Percentiles rank a stretch among this genome's conserved stretches.
Evolutionary conservation across 1,139 yeast genomes (phyloP).

Genomic region (Scheffersomyces insectosa): DNA sequence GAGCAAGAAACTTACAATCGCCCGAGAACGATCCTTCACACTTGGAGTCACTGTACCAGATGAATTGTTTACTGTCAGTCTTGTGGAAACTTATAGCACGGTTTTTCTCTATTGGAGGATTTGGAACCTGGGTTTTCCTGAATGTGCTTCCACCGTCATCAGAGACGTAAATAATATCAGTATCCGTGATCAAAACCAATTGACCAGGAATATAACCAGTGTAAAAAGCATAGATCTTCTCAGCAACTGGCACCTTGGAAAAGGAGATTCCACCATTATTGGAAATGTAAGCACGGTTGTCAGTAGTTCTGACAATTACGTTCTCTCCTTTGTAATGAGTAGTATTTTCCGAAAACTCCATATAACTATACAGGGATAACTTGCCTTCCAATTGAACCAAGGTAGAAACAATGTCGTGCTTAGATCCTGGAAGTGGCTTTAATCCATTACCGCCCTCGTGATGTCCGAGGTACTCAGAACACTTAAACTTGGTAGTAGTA

Average conservation of each 20-base stretch:
- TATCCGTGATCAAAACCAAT: constrained; percentile 59
- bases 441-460: constrained; percentile 28
- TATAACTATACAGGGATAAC: constrained; percentile 57
- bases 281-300: constrained; percentile 59
- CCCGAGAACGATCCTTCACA: background rate
- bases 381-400: constrained; percentile 39
- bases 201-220: constrained; percentile 67
- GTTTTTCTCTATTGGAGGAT: constrained; percentile 23
- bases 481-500: constrained; percentile 24
- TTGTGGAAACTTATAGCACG: constrained; percentile 60
- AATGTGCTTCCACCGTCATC: constrained; percentile 69
- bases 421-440: constrained; percentile 25
- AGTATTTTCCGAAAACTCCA: constrained; percentile 36
- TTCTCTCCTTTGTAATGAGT: constrained; percentile 61
- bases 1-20: constrained; percentile 59
- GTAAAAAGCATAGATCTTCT: constrained; percentile 52
- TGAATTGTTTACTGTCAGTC: constrained; percentile 53
- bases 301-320: constrained; percentile 59
- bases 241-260: constrained; percentile 46
- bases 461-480: constrained; percentile 24
- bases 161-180: constrained; percentile 55
- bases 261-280: constrained; percentile 77
- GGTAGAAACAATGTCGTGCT: constrained; percentile 20
- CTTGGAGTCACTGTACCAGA: constrained; percentile 57
- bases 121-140: constrained; percentile 24